phyloP scores from a whole-genome alignment of 768 basidiomycete species.

The Rubroboletus satanas region DNA sequence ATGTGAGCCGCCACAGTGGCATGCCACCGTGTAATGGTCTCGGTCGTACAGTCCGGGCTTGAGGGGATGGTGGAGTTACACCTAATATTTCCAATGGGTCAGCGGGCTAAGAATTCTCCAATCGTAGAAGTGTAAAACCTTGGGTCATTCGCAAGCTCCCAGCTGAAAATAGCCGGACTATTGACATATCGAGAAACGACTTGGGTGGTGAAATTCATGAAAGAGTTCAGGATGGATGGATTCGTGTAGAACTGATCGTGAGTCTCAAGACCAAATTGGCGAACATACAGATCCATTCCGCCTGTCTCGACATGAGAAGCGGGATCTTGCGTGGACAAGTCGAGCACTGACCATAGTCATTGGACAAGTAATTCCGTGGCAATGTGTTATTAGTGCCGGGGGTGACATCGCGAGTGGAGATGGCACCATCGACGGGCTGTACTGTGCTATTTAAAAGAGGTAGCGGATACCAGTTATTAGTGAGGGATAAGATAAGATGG shows the following conservation, averaged over 20 bases:
- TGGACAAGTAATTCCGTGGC: slow-evolving; percentile 54
- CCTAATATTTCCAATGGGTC: slow-evolving; percentile 29
- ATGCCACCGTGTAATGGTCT: slow-evolving; percentile 58
- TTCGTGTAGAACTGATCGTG: slow-evolving; percentile 64
- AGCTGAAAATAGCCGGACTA: slow-evolving; percentile 47
- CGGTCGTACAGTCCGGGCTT: slow-evolving; percentile 42
- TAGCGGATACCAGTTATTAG: slow-evolving; percentile 58
- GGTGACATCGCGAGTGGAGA: slow-evolving; percentile 26
- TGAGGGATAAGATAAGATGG: slow-evolving; percentile 51
- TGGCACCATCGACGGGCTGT: neutral
- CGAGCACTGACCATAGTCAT: slow-evolving; percentile 49
- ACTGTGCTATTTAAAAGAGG: slow-evolving; percentile 30
- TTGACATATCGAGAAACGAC: slow-evolving; percentile 55
- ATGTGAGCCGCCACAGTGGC: slow-evolving; percentile 43
- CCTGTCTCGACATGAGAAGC: slow-evolving; percentile 35
- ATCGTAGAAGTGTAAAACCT: slow-evolving; percentile 35
- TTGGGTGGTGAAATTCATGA: slow-evolving; percentile 54
- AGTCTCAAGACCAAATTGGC: slow-evolving; percentile 36
- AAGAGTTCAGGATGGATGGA: slow-evolving; percentile 44
- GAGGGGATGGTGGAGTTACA: slow-evolving; percentile 54
- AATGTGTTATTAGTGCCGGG: slow-evolving; percentile 36
- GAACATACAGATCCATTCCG: slow-evolving; percentile 65
- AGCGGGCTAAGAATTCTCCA: neutral
- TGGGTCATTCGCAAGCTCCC: slow-evolving; percentile 67
- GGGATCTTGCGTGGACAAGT: neutral